Percentiles rank a stretch among this genome's conserved stretches.
These are phyloP conservation scores for Metschnikowia peoriensis DNA, from an alignment of 805 yeast species.

Conservation along the genomic window DNA sequence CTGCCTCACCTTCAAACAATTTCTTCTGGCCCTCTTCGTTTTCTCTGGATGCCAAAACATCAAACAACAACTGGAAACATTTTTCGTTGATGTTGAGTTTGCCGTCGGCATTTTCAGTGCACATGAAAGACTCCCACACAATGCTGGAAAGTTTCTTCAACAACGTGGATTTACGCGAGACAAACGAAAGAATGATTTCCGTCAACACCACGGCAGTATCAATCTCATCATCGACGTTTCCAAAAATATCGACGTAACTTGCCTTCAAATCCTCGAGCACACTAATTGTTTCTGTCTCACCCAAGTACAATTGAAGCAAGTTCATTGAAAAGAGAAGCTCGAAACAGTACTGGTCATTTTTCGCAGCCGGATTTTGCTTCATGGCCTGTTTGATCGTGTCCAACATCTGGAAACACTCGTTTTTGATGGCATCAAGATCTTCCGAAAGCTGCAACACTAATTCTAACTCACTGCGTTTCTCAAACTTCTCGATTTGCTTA, in stretches of 20 bases:
- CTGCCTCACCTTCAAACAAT: slow-evolving; percentile 63
- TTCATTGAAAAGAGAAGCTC: slow-evolving; percentile 77
- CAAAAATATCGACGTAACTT: slow-evolving; percentile 51
- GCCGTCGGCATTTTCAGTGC: slow-evolving; percentile 29
- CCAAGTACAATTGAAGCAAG: slow-evolving; percentile 71
- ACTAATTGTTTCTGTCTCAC: slow-evolving; percentile 72
- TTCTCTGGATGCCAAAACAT: slow-evolving; percentile 56
- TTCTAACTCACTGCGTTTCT: slow-evolving; percentile 19
- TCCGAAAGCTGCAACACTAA: slow-evolving; percentile 52
- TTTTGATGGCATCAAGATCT: slow-evolving; percentile 48
- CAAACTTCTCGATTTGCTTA: slow-evolving; percentile 30
- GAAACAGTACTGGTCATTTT: slow-evolving; percentile 57
- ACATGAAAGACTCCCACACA: slow-evolving; percentile 42
- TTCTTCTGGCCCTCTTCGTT: slow-evolving; percentile 76
- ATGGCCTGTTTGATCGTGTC: slow-evolving; percentile 23
- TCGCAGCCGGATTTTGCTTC: slow-evolving; percentile 19
- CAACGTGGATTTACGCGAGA: slow-evolving; percentile 36
- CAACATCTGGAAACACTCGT: slow-evolving; percentile 49
- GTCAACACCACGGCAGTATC: slow-evolving; percentile 37
- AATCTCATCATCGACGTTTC: slow-evolving; percentile 24
- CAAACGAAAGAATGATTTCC: slow-evolving; percentile 46
- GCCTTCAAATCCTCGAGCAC: slow-evolving; percentile 69
- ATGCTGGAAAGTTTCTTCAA: slow-evolving; percentile 36
- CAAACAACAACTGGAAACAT: slow-evolving; percentile 35
- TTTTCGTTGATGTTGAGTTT: slow-evolving; percentile 27